Base-by-base conservation (phyloP, 768 basidiomycete species). In the Kwoniella sp. region DNA sequence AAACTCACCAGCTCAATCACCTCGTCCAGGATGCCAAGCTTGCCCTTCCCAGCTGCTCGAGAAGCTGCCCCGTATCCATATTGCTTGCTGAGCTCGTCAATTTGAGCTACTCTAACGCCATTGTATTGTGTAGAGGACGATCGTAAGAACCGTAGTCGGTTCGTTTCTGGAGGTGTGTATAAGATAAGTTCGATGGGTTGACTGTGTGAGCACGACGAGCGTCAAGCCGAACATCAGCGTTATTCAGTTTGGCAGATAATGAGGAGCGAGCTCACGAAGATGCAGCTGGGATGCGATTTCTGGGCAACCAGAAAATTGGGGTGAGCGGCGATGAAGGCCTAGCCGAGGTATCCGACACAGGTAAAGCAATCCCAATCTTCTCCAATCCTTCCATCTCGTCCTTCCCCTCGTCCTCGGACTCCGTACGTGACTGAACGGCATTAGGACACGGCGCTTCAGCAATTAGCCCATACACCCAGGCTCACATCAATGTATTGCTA, bases 131-230 rank as follows among this genome's bases (percentile, higher is more conserved):
- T 51, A 60, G 76, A 80, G 76, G 53, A 83, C 81, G 22, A 88
- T 75, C 0, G 85, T 79, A 90, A 87, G 67, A 88, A 90, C n/a
- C 88, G 84, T 63, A 90, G 80, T 3, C 86, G 85, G 6, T 80
- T 77, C 19, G 81, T 77, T n/a, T 82, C 74, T 40, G 88, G 87
- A 13, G 85, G 84, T 49, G 79, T 75, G 72, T 88, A 90, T 55
- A 83, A 81, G 40, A 87, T 81, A 37, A 85, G 22, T 25, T 69
- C 55, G 21, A 58, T 29, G 22, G 52, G 15, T 22, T 55, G 37
- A 4, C 65, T 68, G 25, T 47, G 40, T 33, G 33, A 33, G 33
- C 33, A n/a, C 33, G 33, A 13, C 33, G 33, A 6, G 33, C 13
- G n/a, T n/a, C n/a, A n/a, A n/a, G n/a, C n/a, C n/a, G n/a, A n/a